Evolutionary conservation across 2,329 filamentous ascomycete genomes (phyloP).

Genomic region (Botrytis cinerea): DNA sequence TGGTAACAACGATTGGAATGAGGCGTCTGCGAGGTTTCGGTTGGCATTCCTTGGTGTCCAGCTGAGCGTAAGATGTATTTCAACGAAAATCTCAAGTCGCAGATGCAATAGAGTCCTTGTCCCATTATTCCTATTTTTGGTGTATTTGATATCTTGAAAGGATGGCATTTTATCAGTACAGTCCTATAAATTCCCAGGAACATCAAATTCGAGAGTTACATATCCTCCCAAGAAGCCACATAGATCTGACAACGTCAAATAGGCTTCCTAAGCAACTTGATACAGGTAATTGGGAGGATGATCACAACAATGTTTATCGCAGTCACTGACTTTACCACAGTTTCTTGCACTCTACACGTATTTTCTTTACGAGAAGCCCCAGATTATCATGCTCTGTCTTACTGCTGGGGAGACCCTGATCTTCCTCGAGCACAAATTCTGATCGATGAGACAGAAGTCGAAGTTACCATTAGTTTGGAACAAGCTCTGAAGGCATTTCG

Average conservation of each 20-base stretch:
- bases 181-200: background rate
- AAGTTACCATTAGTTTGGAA: conserved; percentile 28
- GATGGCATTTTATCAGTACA: conserved; percentile 11
- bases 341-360: conserved; percentile 7
- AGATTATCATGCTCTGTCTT: conserved; percentile 25
- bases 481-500: conserved; percentile 26
- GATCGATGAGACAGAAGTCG: conserved; percentile 22
- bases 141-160: background rate
- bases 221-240: background rate
- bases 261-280: background rate
- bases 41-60: background rate
- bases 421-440: conserved; percentile 10
- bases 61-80: background rate
- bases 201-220: conserved; percentile 14
- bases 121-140: background rate
- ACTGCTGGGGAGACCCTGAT: conserved; percentile 21
- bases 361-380: background rate
- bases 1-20: background rate
- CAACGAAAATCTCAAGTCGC: background rate
- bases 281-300: background rate
- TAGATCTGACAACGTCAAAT: too few relatives aligned
- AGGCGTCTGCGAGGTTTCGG: conserved; percentile 11
- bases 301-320: background rate
- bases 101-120: background rate
- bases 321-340: background rate